Base-by-base conservation (phyloP, 2,329 filamentous ascomycete genomes). In the Aureobasidium sp. region DNA sequence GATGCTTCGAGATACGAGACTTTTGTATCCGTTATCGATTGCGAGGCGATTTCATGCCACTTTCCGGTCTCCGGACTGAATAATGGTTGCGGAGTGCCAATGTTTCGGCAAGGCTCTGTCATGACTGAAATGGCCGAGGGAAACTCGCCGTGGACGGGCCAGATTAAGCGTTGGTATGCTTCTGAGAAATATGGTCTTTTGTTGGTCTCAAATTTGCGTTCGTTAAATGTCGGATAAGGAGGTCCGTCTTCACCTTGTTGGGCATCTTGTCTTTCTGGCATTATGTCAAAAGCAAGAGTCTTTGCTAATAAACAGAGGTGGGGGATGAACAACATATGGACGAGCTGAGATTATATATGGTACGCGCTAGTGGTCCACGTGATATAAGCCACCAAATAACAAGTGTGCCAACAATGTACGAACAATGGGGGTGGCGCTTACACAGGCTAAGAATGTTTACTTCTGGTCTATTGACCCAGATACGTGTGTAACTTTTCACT, bases 1-100 rank as follows among this genome's bases (percentile, higher is more conserved):
- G 53, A 56, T 29, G 53, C 53, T 56, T 56, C 53, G 23, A 56
- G 36, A 15, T 42, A n/a, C 11, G 53, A 56, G 33, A 56, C 53
- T 56, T 42, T 56, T 27, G 53, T 29, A 15, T 56, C n/a, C 23
- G 53, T 56, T 15, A 56, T 56, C 8, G 53, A 40, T 56, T 56
- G 53, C 53, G 53, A 56, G 18, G 53, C 36, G 7, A 56, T 56
- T n/a, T 43, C 25, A 43, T 56, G 53, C 53, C 53, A 56, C 5
- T 43, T 25, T 56, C 53, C 53, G 29, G 36, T 56, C 36, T 56
- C 53, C 29, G 23, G 15, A 40, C 42, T 29, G 23, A 43, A 56
- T 13, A 56, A 31, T 29, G 53, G 53, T 56, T 20, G 23, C 25
- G 25, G 38, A 31, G 36, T 43, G 33, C 53, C 53, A 43, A 13